A percentile compares a stretch with the other conserved stretches of the same genome.
phyloP scores from a whole-genome alignment of 1,284 basidiomycete species.

The Sporisorium scitamineum region DNA sequence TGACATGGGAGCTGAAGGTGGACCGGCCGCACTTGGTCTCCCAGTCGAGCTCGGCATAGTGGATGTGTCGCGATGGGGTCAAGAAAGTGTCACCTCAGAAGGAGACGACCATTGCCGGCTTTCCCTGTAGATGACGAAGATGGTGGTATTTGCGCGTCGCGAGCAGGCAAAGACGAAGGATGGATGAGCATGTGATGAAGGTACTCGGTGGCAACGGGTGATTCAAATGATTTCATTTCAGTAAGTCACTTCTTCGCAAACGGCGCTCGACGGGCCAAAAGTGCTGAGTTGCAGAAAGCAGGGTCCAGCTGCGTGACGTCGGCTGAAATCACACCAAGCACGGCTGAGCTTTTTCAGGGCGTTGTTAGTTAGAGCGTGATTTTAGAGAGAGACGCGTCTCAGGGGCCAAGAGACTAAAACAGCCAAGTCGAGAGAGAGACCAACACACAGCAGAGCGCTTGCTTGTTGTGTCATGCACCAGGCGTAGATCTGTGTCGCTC shows the following conservation, averaged over 20 bases:
- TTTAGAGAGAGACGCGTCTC: constrained; percentile 6
- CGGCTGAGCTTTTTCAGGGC: neutral
- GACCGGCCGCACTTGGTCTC: neutral
- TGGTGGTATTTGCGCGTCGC: neutral
- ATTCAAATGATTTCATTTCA: neutral
- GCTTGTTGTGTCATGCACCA: constrained; percentile 9
- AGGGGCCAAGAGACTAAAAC: constrained; percentile 7
- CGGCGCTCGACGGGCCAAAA: neutral
- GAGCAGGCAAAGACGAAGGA: neutral
- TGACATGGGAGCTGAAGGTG: neutral
- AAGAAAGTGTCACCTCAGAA: neutral
- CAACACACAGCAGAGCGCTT: constrained; percentile 18
- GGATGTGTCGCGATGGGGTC: neutral
- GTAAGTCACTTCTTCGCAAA: neutral
- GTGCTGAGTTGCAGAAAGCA: neutral
- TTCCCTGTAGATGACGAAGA: neutral
- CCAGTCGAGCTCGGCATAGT: neutral
- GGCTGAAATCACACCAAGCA: neutral
- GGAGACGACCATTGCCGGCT: neutral
- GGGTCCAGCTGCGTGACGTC: constrained; percentile 1
- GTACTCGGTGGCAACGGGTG: neutral
- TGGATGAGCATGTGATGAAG: neutral
- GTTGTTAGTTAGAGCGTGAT: neutral
- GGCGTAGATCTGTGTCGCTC: constrained; percentile 3
- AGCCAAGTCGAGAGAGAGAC: constrained; percentile 14